These are phyloP conservation scores for Volvox reticuliferus DNA, from an alignment of 139 green algal species.

Conservation along the genomic window DNA sequence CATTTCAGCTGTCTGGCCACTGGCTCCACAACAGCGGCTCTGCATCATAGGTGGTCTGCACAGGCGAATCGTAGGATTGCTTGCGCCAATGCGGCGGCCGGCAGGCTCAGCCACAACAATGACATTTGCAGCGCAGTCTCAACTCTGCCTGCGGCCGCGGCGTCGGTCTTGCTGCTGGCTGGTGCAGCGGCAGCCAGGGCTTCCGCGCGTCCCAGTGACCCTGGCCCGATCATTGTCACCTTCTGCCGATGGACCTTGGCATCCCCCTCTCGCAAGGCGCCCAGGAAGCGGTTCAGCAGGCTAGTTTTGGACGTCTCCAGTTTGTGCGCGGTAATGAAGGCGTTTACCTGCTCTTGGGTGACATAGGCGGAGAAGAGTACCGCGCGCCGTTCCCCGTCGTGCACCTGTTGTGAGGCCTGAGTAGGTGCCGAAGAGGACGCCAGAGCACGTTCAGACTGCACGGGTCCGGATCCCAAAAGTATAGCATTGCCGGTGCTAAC, in stretches of 20 bases:
- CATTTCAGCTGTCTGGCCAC: no score
- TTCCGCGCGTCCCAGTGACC: slow-evolving; percentile 57
- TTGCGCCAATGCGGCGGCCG: slow-evolving; percentile 26
- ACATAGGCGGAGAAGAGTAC: slow-evolving; percentile 42
- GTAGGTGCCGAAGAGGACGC: neutral
- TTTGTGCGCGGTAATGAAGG: neutral
- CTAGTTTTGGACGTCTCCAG: neutral
- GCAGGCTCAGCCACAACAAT: slow-evolving; percentile 44
- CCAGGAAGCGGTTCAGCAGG: slow-evolving; percentile 35
- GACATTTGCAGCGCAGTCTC: slow-evolving; percentile 22
- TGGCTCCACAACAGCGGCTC: no score
- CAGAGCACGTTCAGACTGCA: neutral
- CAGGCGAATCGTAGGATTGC: slow-evolving; percentile 21
- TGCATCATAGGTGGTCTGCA: neutral
- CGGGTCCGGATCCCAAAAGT: no score
- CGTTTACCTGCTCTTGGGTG: slow-evolving; percentile 27
- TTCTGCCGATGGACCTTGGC: slow-evolving; percentile 16
- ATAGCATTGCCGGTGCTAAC: neutral
- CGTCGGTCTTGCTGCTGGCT: neutral
- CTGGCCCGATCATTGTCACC: slow-evolving; percentile 59
- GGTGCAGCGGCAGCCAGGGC: slow-evolving; percentile 49
- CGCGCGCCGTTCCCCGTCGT: neutral
- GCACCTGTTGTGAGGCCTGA: neutral
- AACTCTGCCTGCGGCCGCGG: neutral
- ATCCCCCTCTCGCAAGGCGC: neutral